Conservation (phyloP, 495 filamentous ascomycete species). For the Neurospora intermedia region DNA sequence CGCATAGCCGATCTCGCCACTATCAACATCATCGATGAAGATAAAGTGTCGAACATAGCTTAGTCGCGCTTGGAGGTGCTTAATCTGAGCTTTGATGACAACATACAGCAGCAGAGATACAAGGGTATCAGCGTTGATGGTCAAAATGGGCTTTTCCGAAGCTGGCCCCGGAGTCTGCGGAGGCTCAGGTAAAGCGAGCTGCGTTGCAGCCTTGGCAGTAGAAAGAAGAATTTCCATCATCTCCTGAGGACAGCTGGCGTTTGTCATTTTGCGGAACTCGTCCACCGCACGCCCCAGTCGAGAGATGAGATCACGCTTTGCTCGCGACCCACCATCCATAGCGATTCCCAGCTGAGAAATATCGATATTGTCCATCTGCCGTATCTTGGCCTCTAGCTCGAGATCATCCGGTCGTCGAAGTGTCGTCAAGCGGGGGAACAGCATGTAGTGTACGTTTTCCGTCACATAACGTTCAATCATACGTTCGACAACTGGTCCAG, state of each 20-base stretch:
- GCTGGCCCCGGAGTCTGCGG: conserved; percentile 18
- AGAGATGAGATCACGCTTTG: conserved; percentile 60
- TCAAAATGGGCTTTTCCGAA: conserved; percentile 46
- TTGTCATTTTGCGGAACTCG: conserved; percentile 77
- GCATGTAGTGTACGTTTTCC: conserved; percentile 82
- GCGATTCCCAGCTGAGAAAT: conserved; percentile 86
- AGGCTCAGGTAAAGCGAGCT: conserved; percentile 37
- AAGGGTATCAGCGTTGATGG: conserved; percentile 90
- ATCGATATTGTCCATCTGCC: conserved; percentile 88
- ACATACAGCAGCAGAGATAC: conserved; percentile 88
- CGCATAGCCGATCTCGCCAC: conserved; percentile 93
- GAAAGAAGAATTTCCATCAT: conserved; percentile 83
- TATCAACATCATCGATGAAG: conserved; percentile 95
- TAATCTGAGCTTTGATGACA: conserved; percentile 83
- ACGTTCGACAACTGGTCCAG: conserved; percentile 81
- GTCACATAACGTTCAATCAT: conserved; percentile 92
- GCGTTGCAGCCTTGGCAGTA: conserved; percentile 78
- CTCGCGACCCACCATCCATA: conserved; percentile 59
- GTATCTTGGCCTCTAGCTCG: conserved; percentile 83
- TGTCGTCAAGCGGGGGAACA: conserved; percentile 69
- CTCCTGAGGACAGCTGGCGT: conserved; percentile 80
- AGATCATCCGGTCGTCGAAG: conserved; percentile 72
- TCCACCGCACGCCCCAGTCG: conserved; percentile 71
- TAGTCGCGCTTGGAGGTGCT: conserved; percentile 76
- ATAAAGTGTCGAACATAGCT: conserved; percentile 93